Evolutionary conservation across 768 basidiomycete species (phyloP), one percentile per base, ranked within the genome.

Genomic region (Podaxis mareebaensis): DNA sequence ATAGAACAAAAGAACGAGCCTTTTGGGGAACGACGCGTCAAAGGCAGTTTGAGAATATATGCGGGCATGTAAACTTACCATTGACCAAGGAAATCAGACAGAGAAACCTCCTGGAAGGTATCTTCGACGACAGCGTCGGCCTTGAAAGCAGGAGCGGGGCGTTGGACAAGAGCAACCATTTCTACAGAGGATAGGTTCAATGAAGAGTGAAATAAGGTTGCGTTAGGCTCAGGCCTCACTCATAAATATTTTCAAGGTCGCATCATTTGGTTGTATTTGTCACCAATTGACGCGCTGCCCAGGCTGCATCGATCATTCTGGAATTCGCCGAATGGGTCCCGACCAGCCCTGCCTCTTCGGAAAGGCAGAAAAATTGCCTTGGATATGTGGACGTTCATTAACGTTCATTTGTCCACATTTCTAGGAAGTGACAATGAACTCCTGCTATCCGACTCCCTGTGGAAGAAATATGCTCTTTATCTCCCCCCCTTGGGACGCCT

Each of bases 1-100:
- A 78, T 97, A 97, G 80, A 96, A 96, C 75, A 96, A 84, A 17
- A 97, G 85, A 39, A 95, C 83, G n/a, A 96, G 88, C 94, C 95
- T 95, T 67, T 15, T 49, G 53, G 44, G 61, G 44, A 60, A 58
- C 51, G 40, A 42, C 53, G 61, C 52, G 44, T 59, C 53, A 60
- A 58, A 26, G 58, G 42, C 36, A n/a, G 12, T 30, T 60, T 40
- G 17, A 49, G 24, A 66, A 20, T 44, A 8, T 49, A 6, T 52
- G 51, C 2, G 64, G 8, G 2, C 10, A 33, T 33, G n/a, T 48
- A 61, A 58, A 70, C 81, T 20, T 67, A 93, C 93, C 93, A 96
- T 89, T 93, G 84, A 38, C 94, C 93, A 33, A 84, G 76, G 76
- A 81, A 93, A 66, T 90, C 85, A 1, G 82, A 75, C 55, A 95